Base-by-base conservation (phyloP, 371 early-diverging fungal genomes). In the Mycotypha africana region DNA sequence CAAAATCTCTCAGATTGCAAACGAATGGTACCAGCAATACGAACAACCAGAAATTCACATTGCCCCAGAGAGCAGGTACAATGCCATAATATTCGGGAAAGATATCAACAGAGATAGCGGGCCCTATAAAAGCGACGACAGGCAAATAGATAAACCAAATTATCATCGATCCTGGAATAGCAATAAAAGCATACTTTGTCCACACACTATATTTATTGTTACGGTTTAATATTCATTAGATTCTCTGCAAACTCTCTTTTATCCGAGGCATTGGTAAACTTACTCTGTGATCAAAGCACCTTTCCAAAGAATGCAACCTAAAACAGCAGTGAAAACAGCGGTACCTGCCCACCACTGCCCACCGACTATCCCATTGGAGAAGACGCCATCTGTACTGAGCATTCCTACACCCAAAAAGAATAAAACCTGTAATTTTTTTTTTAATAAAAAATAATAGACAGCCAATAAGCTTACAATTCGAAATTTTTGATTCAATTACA, bases 81-180 rank as follows among this genome's bases (percentile, higher is more conserved):
- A 93, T 79, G 19, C 93, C 93, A 38, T 79, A 65, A 57, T 94
- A 88, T 69, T 95, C 97, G 5, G 74, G 67, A 41, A 74, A 74
- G 2, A 61, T 49, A 24, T 53, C 56, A 9, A 70, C 72, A 4
- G 91, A 90, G 43, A 93, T 66, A 14, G 77, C 72, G 19, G 95
- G 92, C 19, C 86, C 95, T 32, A 95, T 66, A 17, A 71, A 63
- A 4, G 87, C 78, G 48, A 92, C 95, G n/a, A 95, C 47, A 0
- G 95, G 89, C 58, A 95, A 77, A 46, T 88, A 84, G 32, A 85
- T 65, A 47, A 93, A 71, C 95, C 95, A 97, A 58, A 94, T 72
- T 3, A 81, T 39, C 75, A 91, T 79, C n/a, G 92, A 91, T 1
- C 91, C 93, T 16, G 86, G 78, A 47, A 90, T 84, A 22, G 92